A percentile compares a stretch with the other conserved stretches of the same genome.
These are phyloP conservation scores for Kandelia obovata DNA, from an alignment of 345 rosid species.

Conservation along the genomic window DNA sequence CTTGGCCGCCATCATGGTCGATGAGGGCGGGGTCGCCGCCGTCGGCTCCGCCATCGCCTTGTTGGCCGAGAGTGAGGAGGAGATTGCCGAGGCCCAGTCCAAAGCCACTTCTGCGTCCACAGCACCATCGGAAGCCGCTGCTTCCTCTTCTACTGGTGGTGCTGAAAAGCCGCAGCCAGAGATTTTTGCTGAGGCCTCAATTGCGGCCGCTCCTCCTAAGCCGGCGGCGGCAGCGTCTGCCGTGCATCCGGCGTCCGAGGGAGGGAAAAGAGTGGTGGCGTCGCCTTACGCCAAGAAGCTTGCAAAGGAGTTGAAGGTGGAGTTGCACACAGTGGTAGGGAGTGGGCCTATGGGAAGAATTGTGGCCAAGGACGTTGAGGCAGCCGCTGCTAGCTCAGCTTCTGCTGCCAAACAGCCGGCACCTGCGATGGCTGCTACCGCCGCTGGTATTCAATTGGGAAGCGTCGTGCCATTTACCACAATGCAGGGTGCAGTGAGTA, in stretches of 20 bases:
- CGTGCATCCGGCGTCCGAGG: constrained; percentile 76
- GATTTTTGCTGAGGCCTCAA: constrained; percentile 5
- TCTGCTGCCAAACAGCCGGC: constrained; percentile 7
- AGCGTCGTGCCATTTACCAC: constrained; percentile 76
- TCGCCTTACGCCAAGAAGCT: constrained; percentile 87
- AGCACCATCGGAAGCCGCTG: constrained; percentile 15
- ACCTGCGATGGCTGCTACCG: not conserved
- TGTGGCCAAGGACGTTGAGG: constrained; percentile 93
- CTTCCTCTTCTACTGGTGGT: not conserved
- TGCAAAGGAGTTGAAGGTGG: constrained; percentile 82
- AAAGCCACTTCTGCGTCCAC: constrained; percentile 45
- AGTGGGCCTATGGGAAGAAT: constrained; percentile 93
- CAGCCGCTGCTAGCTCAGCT: constrained; percentile 39
- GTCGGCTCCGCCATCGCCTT: constrained; percentile 94
- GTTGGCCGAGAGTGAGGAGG: constrained; percentile 73
- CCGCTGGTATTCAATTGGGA: constrained; percentile 12
- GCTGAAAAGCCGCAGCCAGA: constrained; percentile 11
- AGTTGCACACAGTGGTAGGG: constrained; percentile 54
- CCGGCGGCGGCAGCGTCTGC: constrained; percentile 35
- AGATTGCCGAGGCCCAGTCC: constrained; percentile 67
- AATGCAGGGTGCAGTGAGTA: constrained; percentile 80
- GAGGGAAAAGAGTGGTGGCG: constrained; percentile 81
- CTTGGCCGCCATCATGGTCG: constrained; percentile 87
- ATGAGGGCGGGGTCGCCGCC: constrained; percentile 87
- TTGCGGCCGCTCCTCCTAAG: not conserved